phyloP scores from a whole-genome alignment of 1,284 basidiomycete species.

The Irpex lacteus region DNA sequence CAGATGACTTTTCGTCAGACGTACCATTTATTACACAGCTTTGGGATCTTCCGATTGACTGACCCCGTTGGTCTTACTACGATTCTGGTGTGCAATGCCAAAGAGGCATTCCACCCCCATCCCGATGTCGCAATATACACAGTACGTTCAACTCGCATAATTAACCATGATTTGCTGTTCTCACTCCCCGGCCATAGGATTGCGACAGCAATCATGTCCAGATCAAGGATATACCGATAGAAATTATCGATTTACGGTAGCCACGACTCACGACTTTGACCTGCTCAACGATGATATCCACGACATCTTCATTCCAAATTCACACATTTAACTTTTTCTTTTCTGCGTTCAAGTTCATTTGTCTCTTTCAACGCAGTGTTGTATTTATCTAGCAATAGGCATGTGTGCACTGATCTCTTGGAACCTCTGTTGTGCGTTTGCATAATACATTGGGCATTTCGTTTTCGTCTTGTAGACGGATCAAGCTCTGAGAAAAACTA shows the following conservation, averaged over 20 bases:
- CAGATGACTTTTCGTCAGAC: conserved; percentile 1
- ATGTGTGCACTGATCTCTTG: not conserved
- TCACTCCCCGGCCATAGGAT: conserved; percentile 40
- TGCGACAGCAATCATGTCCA: conserved; percentile 80
- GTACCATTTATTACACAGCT: conserved; percentile 38
- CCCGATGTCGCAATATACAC: conserved; percentile 79
- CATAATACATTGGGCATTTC: not conserved
- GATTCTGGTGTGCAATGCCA: conserved; percentile 63
- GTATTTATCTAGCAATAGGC: conserved; percentile 1
- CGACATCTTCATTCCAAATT: no score
- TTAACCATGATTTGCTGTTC: not conserved
- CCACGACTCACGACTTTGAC: not conserved
- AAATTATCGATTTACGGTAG: conserved; percentile 71
- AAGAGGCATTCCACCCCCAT: conserved; percentile 84
- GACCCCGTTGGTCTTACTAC: conserved; percentile 79
- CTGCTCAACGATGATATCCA: not conserved
- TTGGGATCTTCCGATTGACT: conserved; percentile 85
- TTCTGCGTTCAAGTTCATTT: not conserved
- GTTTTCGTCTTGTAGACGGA: no score
- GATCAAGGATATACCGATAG: conserved; percentile 64
- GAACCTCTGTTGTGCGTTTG: not conserved
- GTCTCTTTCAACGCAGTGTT: not conserved
- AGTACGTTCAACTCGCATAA: conserved; percentile 36
- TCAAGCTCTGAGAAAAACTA: no score
- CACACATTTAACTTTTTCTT: not conserved